phyloP scores from a whole-genome alignment of 768 basidiomycete species.

The Chlorophyllum brunneum region DNA sequence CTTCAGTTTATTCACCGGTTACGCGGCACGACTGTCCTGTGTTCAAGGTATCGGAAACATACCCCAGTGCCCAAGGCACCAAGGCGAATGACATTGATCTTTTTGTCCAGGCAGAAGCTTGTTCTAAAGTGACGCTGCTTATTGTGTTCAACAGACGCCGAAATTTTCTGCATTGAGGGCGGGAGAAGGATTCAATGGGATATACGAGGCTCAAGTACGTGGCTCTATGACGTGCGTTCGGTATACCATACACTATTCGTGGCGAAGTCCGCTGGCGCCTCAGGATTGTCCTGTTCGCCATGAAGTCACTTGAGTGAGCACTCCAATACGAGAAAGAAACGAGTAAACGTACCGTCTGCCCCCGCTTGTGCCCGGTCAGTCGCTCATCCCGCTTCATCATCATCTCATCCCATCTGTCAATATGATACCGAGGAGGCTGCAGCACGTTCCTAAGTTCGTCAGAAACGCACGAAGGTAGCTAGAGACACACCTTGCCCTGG shows the following conservation, averaged over 20 bases:
- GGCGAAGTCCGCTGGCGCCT: conserved; percentile 65
- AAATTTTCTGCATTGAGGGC: background rate
- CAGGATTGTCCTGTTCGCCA: conserved; percentile 52
- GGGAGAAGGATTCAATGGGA: background rate
- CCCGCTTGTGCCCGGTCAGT: conserved; percentile 82
- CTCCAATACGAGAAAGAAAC: background rate
- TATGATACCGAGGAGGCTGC: conserved; percentile 77
- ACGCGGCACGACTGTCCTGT: background rate
- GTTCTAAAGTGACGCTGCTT: too few relatives aligned
- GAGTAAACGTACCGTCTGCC: conserved; percentile 69
- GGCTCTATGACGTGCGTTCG: conserved; percentile 39
- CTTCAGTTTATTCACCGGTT: too few relatives aligned
- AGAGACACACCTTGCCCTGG: conserved; percentile 73
- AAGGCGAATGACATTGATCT: background rate
- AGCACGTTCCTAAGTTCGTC: background rate
- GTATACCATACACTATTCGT: conserved; percentile 76
- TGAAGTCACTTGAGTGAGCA: background rate
- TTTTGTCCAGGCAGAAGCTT: background rate
- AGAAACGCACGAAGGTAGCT: background rate
- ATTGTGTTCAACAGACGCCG: too few relatives aligned
- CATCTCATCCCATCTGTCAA: conserved; percentile 92
- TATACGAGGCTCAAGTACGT: background rate
- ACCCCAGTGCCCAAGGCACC: background rate
- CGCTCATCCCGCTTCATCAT: conserved; percentile 92
- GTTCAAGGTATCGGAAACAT: background rate